Conservation (phyloP, 2,329 filamentous ascomycete genomes). For the Aspergillus pseudonomiae region DNA sequence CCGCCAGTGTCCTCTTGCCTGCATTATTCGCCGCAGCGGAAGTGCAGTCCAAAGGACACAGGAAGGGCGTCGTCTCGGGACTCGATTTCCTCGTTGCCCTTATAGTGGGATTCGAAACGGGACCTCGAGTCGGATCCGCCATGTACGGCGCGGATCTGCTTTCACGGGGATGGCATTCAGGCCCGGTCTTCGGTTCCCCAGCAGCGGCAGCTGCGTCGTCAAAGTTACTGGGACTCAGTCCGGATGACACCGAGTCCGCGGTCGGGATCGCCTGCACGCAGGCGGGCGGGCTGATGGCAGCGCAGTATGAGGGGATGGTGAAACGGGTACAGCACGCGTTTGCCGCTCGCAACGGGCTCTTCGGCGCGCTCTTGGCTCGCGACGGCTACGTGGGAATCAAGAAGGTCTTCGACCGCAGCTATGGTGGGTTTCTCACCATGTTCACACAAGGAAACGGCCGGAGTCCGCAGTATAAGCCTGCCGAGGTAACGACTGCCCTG, state of each 20-base stretch:
- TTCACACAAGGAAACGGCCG: not conserved
- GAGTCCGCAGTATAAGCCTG: not conserved
- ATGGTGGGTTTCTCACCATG: not conserved
- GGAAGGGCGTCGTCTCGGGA: constrained; percentile 24
- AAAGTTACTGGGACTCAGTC: constrained; percentile 36
- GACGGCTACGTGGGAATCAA: constrained; percentile 47
- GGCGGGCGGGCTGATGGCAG: constrained; percentile 45
- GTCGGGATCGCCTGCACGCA: constrained; percentile 48
- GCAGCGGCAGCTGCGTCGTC: constrained; percentile 35
- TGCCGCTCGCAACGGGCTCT: constrained; percentile 47
- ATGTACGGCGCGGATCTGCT: constrained; percentile 45
- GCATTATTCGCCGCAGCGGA: constrained; percentile 42
- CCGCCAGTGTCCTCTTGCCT: constrained; percentile 42
- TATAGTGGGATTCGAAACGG: constrained; percentile 46
- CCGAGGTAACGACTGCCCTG: not conserved
- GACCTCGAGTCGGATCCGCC: constrained; percentile 41
- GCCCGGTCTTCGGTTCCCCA: constrained; percentile 26
- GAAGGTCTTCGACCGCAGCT: not conserved
- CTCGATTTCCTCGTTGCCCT: constrained; percentile 38
- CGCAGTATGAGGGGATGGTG: constrained; percentile 47
- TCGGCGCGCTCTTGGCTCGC: constrained; percentile 43
- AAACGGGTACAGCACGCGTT: constrained; percentile 54
- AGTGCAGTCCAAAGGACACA: not conserved
- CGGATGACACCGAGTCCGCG: constrained; percentile 36
- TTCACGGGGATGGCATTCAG: constrained; percentile 45